Evolutionary conservation across 768 basidiomycete genomes (phyloP).

Genomic region (Lanmaoa pseudosensibilis): DNA sequence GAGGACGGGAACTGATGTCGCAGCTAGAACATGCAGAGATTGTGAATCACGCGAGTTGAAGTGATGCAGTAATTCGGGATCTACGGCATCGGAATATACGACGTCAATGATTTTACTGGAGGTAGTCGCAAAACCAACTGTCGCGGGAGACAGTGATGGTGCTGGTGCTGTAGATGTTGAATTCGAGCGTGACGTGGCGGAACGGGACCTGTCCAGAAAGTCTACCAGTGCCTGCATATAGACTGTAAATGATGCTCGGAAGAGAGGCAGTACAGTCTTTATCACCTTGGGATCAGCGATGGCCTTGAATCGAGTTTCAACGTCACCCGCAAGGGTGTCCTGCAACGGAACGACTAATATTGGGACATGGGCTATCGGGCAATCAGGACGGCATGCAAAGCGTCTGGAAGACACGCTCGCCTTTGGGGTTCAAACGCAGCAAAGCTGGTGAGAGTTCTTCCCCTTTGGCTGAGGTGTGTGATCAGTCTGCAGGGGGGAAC

Average conservation of each 20-base stretch:
- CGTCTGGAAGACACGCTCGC: conserved; percentile 32
- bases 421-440: conserved; percentile 76
- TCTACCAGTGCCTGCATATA: conserved; percentile 62
- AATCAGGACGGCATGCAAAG: conserved; percentile 10
- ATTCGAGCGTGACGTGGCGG: conserved; percentile 60
- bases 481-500: background rate
- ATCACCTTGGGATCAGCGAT: conserved; percentile 67
- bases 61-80: conserved; percentile 61
- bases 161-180: conserved; percentile 74
- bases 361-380: conserved; percentile 67
- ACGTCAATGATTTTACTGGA: conserved; percentile 42
- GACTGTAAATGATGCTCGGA: background rate
- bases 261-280: background rate
- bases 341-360: conserved; percentile 82
- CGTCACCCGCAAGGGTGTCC: conserved; percentile 65
- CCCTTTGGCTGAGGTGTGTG: conserved; percentile 56
- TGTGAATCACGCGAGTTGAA: conserved; percentile 58
- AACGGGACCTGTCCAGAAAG: conserved; percentile 83
- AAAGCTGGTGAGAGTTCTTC: conserved; percentile 78
- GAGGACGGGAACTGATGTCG: conserved; percentile 42
- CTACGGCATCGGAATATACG: conserved; percentile 60
- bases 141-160: conserved; percentile 75
- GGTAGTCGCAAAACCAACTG: conserved; percentile 57
- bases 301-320: conserved; percentile 79
- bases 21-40: conserved; percentile 51